Evolutionary conservation across 352 stramenopile genomes (phyloP), one percentile per base, ranked within the genome.

Genomic region (Saprolegnia parasitica): DNA sequence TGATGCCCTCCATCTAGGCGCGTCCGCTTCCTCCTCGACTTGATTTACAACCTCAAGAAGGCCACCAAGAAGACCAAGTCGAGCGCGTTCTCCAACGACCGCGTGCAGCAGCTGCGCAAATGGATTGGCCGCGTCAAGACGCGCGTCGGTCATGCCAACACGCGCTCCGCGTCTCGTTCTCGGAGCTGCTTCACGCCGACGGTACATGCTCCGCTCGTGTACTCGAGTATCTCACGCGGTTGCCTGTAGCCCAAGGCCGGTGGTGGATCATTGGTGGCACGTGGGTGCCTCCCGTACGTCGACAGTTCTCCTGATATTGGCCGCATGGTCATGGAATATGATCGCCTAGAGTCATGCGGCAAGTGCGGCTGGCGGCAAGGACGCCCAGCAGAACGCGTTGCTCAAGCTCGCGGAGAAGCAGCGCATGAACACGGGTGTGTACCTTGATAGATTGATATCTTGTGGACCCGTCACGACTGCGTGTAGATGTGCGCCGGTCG

Each of bases 221-320:
- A 45, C 72, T 73, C n/a, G 78, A 89, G 72, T 57, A 80, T 46
- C 86, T 95, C 74, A 79, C 93, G 61, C 58, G 87, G n/a, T 71
- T 88, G 56, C 78, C 76, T 24, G 78, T 91, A 64, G 78, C 63
- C 4, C 88, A 85, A 67, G 96, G 96, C 67, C 90, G 96, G 60
- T 99, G 96, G 96, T 99, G 96, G 96, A 83, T 97, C 65, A 92
- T 98, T 16, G 96, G 96, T 46, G 93, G 95, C 21, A 96, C 93
- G 6, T 99, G 96, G 96, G 84, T 96, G 63, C 87, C 87, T 11
- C 80, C 79, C 29, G 68, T 76, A 76, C 18, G 47, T 35, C 57
- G n/a, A n/a, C n/a, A n/a, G n/a, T n/a, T n/a, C n/a, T n/a, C n/a
- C n/a, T n/a, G n/a, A n/a, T n/a, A n/a, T n/a, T n/a, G n/a, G n/a